Base-by-base conservation (phyloP, 2,329 filamentous ascomycete genomes). In the Cercospora brassicicola region DNA sequence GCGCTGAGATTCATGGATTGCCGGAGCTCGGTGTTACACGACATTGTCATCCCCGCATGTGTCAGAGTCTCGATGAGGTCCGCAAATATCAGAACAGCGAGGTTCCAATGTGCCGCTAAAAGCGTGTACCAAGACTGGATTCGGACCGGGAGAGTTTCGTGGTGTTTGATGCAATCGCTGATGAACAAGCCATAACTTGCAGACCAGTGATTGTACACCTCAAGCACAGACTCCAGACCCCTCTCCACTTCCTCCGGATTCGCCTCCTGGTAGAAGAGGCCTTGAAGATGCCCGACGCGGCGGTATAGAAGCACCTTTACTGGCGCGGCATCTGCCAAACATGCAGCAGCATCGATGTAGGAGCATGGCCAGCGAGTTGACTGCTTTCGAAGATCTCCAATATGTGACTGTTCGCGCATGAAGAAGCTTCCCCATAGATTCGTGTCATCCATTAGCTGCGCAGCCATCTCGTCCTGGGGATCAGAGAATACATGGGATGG, bases 111-210 rank as follows among this genome's bases (percentile, higher is more conserved):
- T 3, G 64, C 70, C 13, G 67, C 64, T n/a, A 72, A 60, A 11
- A 72, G 60, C 20, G 67, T 72, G 33, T 72, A 72, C 70, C 70
- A 72, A 2, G 69, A 69, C 55, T 72, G 70, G 15, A 72, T 71
- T 11, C 70, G 69, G 28, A 66, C 69, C 1, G 70, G 69, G 20
- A 72, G 56, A n/a, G 60, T 42, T 39, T 71, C 68, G 59, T 72
- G 70, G 42, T 67, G 28, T 13, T 62, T 59, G 15, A 71, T 68
- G 60, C 70, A 72, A 59, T 72, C 70, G 28, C 59, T 64, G 42
- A 72, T 71, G 67, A 72, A 72, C 18, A 62, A 56, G 13, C 64
- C 69, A 39, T 72, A 72, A 4, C 69, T 64, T 20, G 55, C 61
- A 60, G 65, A 71, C 69, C 68, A 72, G 36, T 68, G 65, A 13